These are phyloP conservation scores for Sporothrix variecibatus DNA, from an alignment of 2,329 filamentous ascomycete genomes.

Conservation along the genomic window DNA sequence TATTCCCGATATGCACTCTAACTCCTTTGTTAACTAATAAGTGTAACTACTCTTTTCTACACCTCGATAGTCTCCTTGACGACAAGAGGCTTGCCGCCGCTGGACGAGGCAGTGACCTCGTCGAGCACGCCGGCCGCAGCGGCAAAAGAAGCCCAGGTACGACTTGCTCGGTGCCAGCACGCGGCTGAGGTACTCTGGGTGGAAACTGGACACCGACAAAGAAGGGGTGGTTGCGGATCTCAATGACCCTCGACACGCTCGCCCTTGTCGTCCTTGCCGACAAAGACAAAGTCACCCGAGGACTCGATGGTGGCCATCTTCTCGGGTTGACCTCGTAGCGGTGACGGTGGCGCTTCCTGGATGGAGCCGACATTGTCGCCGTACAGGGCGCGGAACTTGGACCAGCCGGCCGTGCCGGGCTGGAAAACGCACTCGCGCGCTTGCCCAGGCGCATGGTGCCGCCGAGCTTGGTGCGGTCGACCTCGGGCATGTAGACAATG, in stretches of 20 bases:
- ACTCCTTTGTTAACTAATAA: not conserved
- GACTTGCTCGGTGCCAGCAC: slow-evolving; percentile 74
- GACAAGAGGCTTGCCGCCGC: slow-evolving; percentile 27
- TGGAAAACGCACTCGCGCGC: slow-evolving; percentile 71
- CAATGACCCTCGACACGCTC: slow-evolving; percentile 75
- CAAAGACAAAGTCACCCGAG: slow-evolving; percentile 64
- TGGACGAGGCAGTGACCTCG: slow-evolving; percentile 38
- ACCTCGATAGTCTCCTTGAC: not conserved
- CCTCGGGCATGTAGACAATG: slow-evolving; percentile 91
- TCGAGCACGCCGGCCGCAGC: slow-evolving; percentile 70
- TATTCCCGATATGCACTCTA: not conserved
- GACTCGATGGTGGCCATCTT: slow-evolving; percentile 64
- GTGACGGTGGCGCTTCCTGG: slow-evolving; percentile 74
- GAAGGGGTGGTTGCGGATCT: slow-evolving; percentile 75
- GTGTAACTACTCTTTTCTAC: not conserved
- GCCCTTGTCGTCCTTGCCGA: slow-evolving; percentile 73
- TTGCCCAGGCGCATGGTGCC: slow-evolving; percentile 78
- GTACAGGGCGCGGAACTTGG: slow-evolving; percentile 68
- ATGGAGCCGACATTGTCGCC: slow-evolving; percentile 51
- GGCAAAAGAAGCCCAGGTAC: slow-evolving; percentile 85
- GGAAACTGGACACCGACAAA: slow-evolving; percentile 78
- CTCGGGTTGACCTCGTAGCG: slow-evolving; percentile 78
- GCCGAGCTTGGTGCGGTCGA: slow-evolving; percentile 62
- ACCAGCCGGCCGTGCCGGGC: slow-evolving; percentile 65
- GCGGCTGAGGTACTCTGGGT: slow-evolving; percentile 80